Evolutionary conservation across 495 filamentous ascomycete genomes (phyloP).

Genomic region (Penicillium lividum): DNA sequence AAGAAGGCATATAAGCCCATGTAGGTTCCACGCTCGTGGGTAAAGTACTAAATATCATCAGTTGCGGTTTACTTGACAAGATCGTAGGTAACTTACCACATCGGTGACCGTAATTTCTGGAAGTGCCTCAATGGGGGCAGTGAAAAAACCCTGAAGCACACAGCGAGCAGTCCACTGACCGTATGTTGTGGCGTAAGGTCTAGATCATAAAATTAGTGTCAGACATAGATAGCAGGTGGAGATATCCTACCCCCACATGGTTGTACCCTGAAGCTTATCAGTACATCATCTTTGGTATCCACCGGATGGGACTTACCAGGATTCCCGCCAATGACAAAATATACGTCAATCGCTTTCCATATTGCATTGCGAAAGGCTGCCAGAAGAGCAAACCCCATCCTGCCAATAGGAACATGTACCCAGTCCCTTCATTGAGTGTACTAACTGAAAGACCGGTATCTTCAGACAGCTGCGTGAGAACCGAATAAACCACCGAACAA

Average conservation of each 20-base stretch:
- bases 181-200: constrained; percentile 46
- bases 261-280: constrained; percentile 28
- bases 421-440: constrained; percentile 61
- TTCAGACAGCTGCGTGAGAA: constrained; percentile 58
- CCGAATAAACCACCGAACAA: constrained; percentile 61
- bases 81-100: constrained; percentile 38
- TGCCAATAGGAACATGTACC: constrained; percentile 63
- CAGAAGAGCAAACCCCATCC: constrained; percentile 68
- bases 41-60: constrained; percentile 52
- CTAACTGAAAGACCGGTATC: constrained; percentile 54
- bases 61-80: background rate
- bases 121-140: constrained; percentile 63
- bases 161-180: constrained; percentile 66
- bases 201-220: constrained; percentile 13
- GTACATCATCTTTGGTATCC: background rate
- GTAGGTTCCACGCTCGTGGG: constrained; percentile 64
- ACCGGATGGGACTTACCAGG: constrained; percentile 31
- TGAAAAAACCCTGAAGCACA: constrained; percentile 63
- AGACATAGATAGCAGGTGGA: background rate
- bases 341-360: constrained; percentile 66
- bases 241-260: constrained; percentile 43
- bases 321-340: constrained; percentile 58
- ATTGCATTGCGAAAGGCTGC: constrained; percentile 68
- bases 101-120: constrained; percentile 64
- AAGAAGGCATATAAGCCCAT: constrained; percentile 66